Percentiles rank a stretch among this genome's conserved stretches.
Conservation (phyloP, 176 grass and related monocot species). For the Aegilops longissima region DNA sequence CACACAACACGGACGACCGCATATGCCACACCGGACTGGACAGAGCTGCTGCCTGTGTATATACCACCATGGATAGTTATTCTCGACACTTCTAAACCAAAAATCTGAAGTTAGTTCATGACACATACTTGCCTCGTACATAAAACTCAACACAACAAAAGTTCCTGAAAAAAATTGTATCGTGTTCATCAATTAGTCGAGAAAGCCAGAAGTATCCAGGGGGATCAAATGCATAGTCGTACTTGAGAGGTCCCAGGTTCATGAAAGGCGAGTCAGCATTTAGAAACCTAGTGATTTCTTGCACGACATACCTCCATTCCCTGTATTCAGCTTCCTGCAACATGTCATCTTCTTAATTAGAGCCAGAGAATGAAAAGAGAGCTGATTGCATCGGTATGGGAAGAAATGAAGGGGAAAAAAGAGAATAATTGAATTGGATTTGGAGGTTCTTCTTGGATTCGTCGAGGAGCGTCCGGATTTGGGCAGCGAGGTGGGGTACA, state of each 20-base stretch:
- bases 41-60: too few species aligned
- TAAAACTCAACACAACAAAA: too few species aligned
- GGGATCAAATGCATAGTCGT: conserved; percentile 76
- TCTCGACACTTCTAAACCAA: too few species aligned
- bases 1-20: too few species aligned
- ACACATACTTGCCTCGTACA: too few species aligned
- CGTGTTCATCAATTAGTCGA: too few species aligned
- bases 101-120: too few species aligned
- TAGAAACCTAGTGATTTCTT: conserved; percentile 74
- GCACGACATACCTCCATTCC: conserved; percentile 78
- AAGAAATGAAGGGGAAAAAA: background rate
- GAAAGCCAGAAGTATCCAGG: background rate
- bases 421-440: background rate
- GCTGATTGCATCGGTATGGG: background rate
- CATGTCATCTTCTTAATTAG: background rate
- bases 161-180: too few species aligned
- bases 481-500: conserved; percentile 37
- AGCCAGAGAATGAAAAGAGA: background rate
- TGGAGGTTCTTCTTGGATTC: conserved; percentile 68
- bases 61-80: too few species aligned
- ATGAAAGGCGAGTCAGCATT: conserved; percentile 76
- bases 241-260: conserved; percentile 83
- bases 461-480: conserved; percentile 56
- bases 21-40: too few species aligned
- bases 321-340: conserved; percentile 73